These are phyloP conservation scores for Cucurbita pepo DNA, from an alignment of 306 rosid genomes.

Conservation along the genomic window DNA sequence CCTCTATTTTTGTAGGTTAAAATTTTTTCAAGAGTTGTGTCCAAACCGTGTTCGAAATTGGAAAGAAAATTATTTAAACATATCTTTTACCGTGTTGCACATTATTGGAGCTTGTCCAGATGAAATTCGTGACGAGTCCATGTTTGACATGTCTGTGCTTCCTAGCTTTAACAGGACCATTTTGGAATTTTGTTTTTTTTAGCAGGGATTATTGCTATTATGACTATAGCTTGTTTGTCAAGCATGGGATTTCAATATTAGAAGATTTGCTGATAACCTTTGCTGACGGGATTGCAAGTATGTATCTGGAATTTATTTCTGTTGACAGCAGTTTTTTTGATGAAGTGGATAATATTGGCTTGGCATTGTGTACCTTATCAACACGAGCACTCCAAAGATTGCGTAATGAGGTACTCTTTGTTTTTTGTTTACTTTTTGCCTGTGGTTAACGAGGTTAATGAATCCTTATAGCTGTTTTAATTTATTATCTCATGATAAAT, in stretches of 20 bases:
- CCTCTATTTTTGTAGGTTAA: too few species aligned
- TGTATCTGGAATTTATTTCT: slow-evolving; percentile 78
- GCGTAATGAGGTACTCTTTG: slow-evolving; percentile 63
- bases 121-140: neutral
- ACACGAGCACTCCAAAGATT: slow-evolving; percentile 83
- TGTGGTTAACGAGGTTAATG: neutral
- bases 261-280: slow-evolving; percentile 79
- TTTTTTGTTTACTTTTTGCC: neutral
- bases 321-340: slow-evolving; percentile 65
- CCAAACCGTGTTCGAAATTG: neutral
- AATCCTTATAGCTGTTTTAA: neutral
- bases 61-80: too few species aligned
- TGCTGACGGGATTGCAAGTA: slow-evolving; percentile 73
- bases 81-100: neutral
- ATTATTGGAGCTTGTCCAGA: neutral
- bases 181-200: neutral
- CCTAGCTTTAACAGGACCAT: neutral
- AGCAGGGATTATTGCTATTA: slow-evolving; percentile 53
- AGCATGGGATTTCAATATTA: slow-evolving; percentile 66
- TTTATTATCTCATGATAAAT: neutral
- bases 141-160: neutral
- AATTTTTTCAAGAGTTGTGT: too few species aligned
- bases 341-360: slow-evolving; percentile 40
- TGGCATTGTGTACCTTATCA: slow-evolving; percentile 59
- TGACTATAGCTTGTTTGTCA: slow-evolving; percentile 34